Evolutionary conservation across 305 asterid species (phyloP), one percentile per base, ranked within the genome.

Genomic region (Fraxinus velutina): DNA sequence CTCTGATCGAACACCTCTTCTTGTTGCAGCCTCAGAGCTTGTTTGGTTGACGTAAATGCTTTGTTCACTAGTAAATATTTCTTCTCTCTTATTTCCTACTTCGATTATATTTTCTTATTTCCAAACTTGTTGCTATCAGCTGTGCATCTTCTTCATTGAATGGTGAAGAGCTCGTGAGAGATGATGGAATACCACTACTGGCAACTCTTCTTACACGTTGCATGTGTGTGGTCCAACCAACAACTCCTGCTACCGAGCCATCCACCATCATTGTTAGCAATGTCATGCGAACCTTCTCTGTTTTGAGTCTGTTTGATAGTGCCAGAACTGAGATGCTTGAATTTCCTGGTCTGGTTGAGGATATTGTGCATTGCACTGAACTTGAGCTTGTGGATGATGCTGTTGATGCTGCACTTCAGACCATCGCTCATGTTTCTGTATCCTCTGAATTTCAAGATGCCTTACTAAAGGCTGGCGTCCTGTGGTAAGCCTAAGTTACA

Each of bases 121-220:
- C 71, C 79, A 22, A 34, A 75, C 80, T 66, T 74, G 50, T 80
- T 17, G 57, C 74, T 39, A 80, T 82, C 84, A 96, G 99, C 90
- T 96, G 99, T 78, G 97, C 89, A 10, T 94, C 98, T 78, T 96
- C 99, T 86, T 92, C 97, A 73, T 86, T 94, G 83, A 96, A 96
- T 79, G 99, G 99, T 57, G 99, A 96, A 89, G 98, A 96, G 92
- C 98, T 96, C 86, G 99, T 94, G 66, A 90, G 99, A 87, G 98
- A 90, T 81, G 98, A 93, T 78, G 99, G 99, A 80, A 90, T 96
- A 82, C 98, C 94, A 79, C 98, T 96, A 83, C 93, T 94, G 78
- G 94, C 92, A 77, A 88, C 90, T 87, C 97, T 96, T 86, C 95
- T 96, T 83, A 90, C 97, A 78, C 98, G 99, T 55, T 96, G 99